phyloP scores from a whole-genome alignment of 129 eudicot genomes.

The Flaveria brownii region DNA sequence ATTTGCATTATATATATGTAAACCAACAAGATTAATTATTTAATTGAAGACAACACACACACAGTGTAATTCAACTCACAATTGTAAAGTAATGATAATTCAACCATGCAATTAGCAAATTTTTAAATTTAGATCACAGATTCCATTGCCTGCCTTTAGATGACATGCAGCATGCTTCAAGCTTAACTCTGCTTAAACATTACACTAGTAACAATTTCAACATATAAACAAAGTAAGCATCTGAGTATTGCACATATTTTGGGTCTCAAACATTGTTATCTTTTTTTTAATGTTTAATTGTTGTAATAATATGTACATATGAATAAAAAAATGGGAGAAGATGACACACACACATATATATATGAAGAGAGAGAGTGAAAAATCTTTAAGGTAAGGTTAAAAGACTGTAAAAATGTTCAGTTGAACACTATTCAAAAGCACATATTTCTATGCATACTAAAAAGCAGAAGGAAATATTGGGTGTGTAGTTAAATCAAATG shows the following conservation, averaged over 20 bases:
- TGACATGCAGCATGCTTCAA: background rate
- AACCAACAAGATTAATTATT: background rate
- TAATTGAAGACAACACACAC: constrained; percentile 1
- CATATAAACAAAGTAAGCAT: background rate
- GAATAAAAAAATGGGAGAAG: constrained; percentile 16
- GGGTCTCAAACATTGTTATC: constrained; percentile 11
- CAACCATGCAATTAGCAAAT: constrained; percentile 8
- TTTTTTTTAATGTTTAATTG: background rate
- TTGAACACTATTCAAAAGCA: constrained; percentile 42
- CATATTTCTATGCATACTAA: constrained; percentile 53
- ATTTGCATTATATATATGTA: background rate
- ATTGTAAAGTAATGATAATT: constrained; percentile 7
- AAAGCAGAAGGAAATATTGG: constrained; percentile 67
- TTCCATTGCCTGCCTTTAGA: background rate
- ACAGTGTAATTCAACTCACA: background rate
- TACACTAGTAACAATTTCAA: background rate
- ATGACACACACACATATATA: background rate
- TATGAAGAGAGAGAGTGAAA: constrained; percentile 1
- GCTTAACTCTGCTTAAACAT: background rate
- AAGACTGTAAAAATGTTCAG: constrained; percentile 39
- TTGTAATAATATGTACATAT: background rate
- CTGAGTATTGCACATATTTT: background rate
- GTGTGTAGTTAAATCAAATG: constrained; percentile 72
- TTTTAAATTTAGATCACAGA: background rate
- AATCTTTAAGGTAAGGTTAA: constrained; percentile 32